These are phyloP conservation scores for Umbelopsis ramanniana DNA, from an alignment of 192 early-diverging fungal genomes.

Conservation along the genomic window DNA sequence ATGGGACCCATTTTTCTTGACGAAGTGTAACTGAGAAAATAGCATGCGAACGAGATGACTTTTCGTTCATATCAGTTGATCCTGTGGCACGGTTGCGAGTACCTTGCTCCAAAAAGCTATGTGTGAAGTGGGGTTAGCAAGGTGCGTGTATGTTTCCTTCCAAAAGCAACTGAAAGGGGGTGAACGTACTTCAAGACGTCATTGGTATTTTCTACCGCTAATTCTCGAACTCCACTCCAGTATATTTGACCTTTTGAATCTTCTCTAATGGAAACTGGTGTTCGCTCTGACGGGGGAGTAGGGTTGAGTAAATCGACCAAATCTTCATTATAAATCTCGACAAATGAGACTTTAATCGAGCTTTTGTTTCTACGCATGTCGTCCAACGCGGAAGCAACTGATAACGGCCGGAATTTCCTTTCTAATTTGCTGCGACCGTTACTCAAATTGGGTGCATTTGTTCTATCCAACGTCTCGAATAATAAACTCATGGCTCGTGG, in stretches of 20 bases:
- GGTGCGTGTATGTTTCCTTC: neutral
- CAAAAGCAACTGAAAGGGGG: neutral
- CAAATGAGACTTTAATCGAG: constrained; percentile 77
- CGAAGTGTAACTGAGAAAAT: constrained; percentile 91
- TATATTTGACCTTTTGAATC: constrained; percentile 89
- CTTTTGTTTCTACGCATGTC: constrained; percentile 16
- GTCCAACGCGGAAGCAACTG: constrained; percentile 1
- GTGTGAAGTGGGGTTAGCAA: neutral
- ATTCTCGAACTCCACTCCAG: constrained; percentile 84
- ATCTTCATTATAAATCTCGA: constrained; percentile 98
- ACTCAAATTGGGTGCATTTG: neutral
- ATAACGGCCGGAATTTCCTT: constrained; percentile 10
- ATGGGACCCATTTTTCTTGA: constrained; percentile 68
- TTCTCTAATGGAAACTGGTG: constrained; percentile 75
- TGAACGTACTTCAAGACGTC: constrained; percentile 69
- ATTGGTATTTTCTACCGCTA: constrained; percentile 67
- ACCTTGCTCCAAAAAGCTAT: constrained; percentile 66
- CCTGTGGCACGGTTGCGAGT: constrained; percentile 84
- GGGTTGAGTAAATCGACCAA: constrained; percentile 87
- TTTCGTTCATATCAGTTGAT: constrained; percentile 97
- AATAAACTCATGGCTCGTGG: constrained; percentile 72
- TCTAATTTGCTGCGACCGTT: constrained; percentile 9
- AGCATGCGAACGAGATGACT: constrained; percentile 94
- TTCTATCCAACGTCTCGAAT: constrained; percentile 47
- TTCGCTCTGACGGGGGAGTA: constrained; percentile 54